Percentiles rank a stretch among this genome's conserved stretches.
Conservation (phyloP, 2,329 filamentous ascomycete genomes). For the Pezicula neosporulosa region DNA sequence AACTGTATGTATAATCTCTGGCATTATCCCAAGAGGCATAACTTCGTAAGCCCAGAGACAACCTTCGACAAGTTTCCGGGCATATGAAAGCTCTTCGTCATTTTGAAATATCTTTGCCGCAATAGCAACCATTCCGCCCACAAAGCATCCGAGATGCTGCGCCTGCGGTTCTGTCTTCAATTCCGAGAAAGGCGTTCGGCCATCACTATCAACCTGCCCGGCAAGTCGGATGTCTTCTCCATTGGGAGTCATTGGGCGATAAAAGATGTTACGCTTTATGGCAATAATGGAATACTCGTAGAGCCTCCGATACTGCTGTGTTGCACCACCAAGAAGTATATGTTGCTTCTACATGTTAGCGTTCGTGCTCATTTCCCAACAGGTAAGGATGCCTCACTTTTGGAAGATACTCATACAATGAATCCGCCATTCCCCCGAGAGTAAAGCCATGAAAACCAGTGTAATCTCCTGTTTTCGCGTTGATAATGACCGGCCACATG, state of each 20-base stretch:
- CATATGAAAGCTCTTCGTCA: constrained; percentile 48
- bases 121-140: constrained; percentile 65
- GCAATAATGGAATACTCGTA: constrained; percentile 38
- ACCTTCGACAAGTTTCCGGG: constrained; percentile 53
- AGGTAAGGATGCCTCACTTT: constrained; percentile 38
- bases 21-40: constrained; percentile 55
- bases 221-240: background rate
- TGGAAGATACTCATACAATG: constrained; percentile 60
- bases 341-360: constrained; percentile 36
- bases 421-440: constrained; percentile 52
- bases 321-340: constrained; percentile 58
- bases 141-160: constrained; percentile 67
- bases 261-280: constrained; percentile 38
- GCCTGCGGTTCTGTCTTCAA: constrained; percentile 26
- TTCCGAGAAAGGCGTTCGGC: background rate
- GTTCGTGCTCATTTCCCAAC: background rate
- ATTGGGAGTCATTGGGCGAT: constrained; percentile 29
- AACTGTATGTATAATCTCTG: constrained; percentile 45
- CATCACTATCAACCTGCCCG: background rate
- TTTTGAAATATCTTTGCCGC: constrained; percentile 56
- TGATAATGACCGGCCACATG: constrained; percentile 54
- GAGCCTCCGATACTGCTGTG: constrained; percentile 40
- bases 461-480: constrained; percentile 50
- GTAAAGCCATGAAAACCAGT: constrained; percentile 49
- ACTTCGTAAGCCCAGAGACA: constrained; percentile 57